Percentiles rank a stretch among this genome's conserved stretches.
phyloP scores from a whole-genome alignment of 192 early-diverging fungal genomes.

The Piromyces finnis region DNA sequence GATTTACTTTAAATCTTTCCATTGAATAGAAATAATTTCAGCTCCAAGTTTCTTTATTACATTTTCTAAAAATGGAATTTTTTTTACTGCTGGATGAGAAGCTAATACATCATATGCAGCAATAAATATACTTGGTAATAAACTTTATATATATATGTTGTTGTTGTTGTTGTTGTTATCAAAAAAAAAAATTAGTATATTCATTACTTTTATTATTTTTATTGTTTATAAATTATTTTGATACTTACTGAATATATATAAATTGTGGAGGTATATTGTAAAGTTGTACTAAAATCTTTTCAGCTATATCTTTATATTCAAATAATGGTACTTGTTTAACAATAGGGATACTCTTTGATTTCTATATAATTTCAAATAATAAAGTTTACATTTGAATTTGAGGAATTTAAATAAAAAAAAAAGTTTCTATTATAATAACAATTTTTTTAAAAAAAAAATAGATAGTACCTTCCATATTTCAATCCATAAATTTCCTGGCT shows the following conservation, averaged over 20 bases:
- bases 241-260: neutral
- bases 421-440: neutral
- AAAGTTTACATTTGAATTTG: neutral
- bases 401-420: no score
- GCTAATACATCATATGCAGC: constrained; percentile 55
- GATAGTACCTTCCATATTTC: constrained; percentile 68
- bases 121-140: constrained; percentile 57
- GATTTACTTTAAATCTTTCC: neutral
- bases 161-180: no score
- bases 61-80: neutral
- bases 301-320: constrained; percentile 53
- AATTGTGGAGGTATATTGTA: neutral
- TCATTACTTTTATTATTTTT: no score
- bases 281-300: constrained; percentile 35
- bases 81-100: constrained; percentile 18
- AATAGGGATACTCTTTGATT: constrained; percentile 34
- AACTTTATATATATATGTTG: constrained; percentile 9
- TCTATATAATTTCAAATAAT: constrained; percentile 8
- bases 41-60: neutral
- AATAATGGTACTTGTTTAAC: constrained; percentile 60
- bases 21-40: neutral
- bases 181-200: no score
- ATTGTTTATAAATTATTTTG: neutral
- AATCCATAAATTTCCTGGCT: constrained; percentile 69
- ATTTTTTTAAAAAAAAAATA: no score